Conservation (phyloP, 768 basidiomycete species). For the Naganishia randhawae region DNA sequence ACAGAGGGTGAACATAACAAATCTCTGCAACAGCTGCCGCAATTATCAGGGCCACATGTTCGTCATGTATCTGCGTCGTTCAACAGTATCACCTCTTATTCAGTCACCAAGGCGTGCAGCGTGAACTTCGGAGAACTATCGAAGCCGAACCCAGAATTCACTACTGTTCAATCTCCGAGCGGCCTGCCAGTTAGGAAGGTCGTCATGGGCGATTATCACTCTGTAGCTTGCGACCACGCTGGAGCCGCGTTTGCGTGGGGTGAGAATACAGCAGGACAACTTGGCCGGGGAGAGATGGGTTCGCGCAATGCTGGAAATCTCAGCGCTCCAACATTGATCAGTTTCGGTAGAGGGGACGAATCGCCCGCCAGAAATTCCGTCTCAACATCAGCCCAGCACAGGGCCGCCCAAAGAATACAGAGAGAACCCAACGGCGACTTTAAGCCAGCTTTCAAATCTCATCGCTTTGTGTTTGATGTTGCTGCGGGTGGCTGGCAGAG, state of each 20-base stretch:
- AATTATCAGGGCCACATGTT: conserved; percentile 40
- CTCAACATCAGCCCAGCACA: background rate
- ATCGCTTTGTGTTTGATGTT: conserved; percentile 72
- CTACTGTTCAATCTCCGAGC: conserved; percentile 7
- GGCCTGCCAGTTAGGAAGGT: conserved; percentile 51
- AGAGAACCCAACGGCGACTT: background rate
- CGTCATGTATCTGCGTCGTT: conserved; percentile 79
- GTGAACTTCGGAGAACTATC: background rate
- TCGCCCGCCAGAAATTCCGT: conserved; percentile 33
- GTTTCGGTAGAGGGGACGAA: conserved; percentile 57
- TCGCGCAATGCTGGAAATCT: conserved; percentile 53
- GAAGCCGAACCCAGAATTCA: background rate
- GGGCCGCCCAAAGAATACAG: background rate
- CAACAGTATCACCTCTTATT: conserved; percentile 64
- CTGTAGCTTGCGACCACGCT: conserved; percentile 70
- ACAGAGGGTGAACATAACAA: background rate
- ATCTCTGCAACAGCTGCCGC: conserved; percentile 26
- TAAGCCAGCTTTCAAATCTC: conserved; percentile 31
- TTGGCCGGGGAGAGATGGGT: conserved; percentile 70
- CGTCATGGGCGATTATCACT: conserved; percentile 88
- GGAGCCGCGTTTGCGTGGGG: conserved; percentile 84
- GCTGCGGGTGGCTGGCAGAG: conserved; percentile 88
- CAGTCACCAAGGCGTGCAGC: conserved; percentile 23
- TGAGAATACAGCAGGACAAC: conserved; percentile 67
- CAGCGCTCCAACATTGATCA: conserved; percentile 65